Percentiles rank a stretch among this genome's conserved stretches.
Evolutionary conservation across 75 land plant genomes (phyloP).

Genomic region (Picea sitchensis): DNA sequence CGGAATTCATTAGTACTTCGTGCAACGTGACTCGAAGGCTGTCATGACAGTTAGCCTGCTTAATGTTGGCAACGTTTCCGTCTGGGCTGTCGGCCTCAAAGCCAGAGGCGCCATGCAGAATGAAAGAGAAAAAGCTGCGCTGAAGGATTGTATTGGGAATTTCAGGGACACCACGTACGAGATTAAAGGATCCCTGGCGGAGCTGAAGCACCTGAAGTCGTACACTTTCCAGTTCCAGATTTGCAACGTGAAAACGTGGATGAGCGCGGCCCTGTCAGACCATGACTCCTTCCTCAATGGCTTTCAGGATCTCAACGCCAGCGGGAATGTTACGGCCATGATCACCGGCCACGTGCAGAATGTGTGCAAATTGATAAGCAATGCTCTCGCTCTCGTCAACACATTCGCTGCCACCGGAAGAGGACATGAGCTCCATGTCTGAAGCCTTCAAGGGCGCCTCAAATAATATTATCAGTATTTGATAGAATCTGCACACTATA

Average conservation of each 20-base stretch:
- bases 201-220: slow-evolving; percentile 17
- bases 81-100: slow-evolving; percentile 8
- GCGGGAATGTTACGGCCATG: slow-evolving; percentile 20
- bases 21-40: slow-evolving; percentile 24
- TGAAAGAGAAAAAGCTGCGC: slow-evolving; percentile 20
- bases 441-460: no score
- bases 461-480: no score
- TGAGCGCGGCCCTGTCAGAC: slow-evolving; percentile 55
- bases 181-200: slow-evolving; percentile 28
- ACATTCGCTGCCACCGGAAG: slow-evolving; percentile 19
- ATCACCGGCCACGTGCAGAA: slow-evolving; percentile 17
- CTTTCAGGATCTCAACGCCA: not conserved
- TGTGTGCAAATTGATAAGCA: slow-evolving; percentile 36
- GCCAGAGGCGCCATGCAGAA: slow-evolving; percentile 10
- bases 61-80: slow-evolving; percentile 13
- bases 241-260: slow-evolving; percentile 54
- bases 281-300: slow-evolving; percentile 46
- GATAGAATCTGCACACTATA: no score
- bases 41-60: slow-evolving; percentile 32
- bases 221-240: slow-evolving; percentile 18
- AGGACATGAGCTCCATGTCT: not conserved
- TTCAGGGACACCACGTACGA: slow-evolving; percentile 22
- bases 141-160: slow-evolving; percentile 39
- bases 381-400: slow-evolving; percentile 46
- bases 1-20: slow-evolving; percentile 26